Percentiles rank a stretch among this genome's conserved stretches.
Conservation (phyloP, 305 asterid genomes). For the Fraxinus dipetala region DNA sequence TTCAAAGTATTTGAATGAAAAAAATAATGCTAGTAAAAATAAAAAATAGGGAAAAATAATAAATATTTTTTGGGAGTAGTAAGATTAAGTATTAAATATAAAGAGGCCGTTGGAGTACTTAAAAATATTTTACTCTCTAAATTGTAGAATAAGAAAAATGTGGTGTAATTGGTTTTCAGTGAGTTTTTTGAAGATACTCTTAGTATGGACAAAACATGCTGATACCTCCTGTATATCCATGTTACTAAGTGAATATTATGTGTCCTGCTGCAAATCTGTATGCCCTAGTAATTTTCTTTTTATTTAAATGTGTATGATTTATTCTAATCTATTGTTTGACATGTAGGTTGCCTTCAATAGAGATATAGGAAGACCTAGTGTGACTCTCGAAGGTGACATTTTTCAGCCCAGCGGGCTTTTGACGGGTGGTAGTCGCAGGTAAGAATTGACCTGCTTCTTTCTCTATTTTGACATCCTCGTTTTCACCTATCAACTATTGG, state of each 20-base stretch:
- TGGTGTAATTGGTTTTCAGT: too few relatives aligned
- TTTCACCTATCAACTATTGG: neutral
- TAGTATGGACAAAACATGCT: neutral
- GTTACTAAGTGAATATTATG: neutral
- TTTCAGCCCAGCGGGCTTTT: conserved; percentile 94
- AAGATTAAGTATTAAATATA: too few relatives aligned
- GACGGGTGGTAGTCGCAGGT: conserved; percentile 98
- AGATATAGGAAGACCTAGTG: conserved; percentile 69
- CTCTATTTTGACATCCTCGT: conserved; percentile 9
- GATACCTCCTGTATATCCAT: neutral
- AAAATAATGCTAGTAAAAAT: neutral
- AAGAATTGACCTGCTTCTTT: conserved; percentile 31
- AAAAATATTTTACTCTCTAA: neutral
- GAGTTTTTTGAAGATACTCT: too few relatives aligned
- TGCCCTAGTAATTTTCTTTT: neutral
- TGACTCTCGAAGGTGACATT: conserved; percentile 83
- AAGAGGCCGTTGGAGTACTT: neutral
- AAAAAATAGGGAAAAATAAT: too few relatives aligned
- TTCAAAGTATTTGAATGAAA: neutral
- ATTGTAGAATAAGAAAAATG: neutral
- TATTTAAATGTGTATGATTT: conserved; percentile 14
- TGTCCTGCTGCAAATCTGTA: neutral
- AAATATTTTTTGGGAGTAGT: neutral
- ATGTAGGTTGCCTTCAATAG: conserved; percentile 72
- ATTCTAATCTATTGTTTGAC: conserved; percentile 19